phyloP scores from a whole-genome alignment of 1,284 basidiomycete genomes.

The Bjerkandera adusta region DNA sequence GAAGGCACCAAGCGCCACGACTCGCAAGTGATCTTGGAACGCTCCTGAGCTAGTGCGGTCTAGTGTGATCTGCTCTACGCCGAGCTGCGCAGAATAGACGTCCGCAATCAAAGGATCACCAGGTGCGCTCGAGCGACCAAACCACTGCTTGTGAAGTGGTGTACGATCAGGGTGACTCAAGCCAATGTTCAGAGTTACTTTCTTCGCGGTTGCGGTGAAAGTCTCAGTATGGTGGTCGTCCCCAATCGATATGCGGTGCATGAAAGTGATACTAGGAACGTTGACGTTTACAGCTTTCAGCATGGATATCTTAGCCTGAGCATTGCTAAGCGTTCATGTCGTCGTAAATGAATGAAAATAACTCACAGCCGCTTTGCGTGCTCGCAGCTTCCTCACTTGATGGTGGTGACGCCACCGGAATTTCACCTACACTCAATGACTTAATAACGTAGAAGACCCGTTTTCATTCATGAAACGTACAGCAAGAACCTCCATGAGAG shows the following conservation, averaged over 20 bases:
- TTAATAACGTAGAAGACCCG: not conserved
- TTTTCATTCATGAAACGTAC: slow-evolving; percentile 11
- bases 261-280: slow-evolving; percentile 23
- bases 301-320: slow-evolving; percentile 20
- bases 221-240: slow-evolving; percentile 20
- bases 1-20: slow-evolving; percentile 45
- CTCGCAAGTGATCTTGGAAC: slow-evolving; percentile 32
- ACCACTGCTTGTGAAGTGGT: slow-evolving; percentile 47
- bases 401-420: slow-evolving; percentile 10
- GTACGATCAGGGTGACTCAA: slow-evolving; percentile 47
- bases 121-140: slow-evolving; percentile 41
- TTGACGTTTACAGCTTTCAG: slow-evolving; percentile 29
- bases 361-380: slow-evolving; percentile 7
- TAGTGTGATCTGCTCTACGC: slow-evolving; percentile 35
- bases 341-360: not conserved
- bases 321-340: not conserved
- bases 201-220: slow-evolving; percentile 42
- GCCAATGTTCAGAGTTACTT: slow-evolving; percentile 36
- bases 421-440: slow-evolving; percentile 6
- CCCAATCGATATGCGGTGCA: slow-evolving; percentile 17
- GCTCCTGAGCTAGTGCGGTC: slow-evolving; percentile 28
- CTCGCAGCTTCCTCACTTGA: slow-evolving; percentile 2
- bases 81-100: slow-evolving; percentile 44
- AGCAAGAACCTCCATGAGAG: slow-evolving; percentile 41
- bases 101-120: slow-evolving; percentile 41